Percentiles rank a stretch among this genome's conserved stretches.
These are phyloP conservation scores for Chenopodium berlandieri DNA, from an alignment of 148 eudicot species.

Conservation along the genomic window DNA sequence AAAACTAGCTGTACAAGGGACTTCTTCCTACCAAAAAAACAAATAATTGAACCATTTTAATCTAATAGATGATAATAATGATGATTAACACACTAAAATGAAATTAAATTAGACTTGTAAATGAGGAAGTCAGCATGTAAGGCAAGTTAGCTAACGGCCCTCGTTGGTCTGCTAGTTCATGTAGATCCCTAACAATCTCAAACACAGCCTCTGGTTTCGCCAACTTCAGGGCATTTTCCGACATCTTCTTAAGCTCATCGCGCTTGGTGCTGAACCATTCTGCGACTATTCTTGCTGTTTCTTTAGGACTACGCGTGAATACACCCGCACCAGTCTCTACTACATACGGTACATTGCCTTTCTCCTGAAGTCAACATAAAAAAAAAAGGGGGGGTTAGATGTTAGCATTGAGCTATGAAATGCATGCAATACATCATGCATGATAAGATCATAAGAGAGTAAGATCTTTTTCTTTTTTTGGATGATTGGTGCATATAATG, in stretches of 20 bases:
- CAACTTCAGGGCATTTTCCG: conserved; percentile 76
- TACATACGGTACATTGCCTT: conserved; percentile 93
- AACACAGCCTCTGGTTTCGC: conserved; percentile 93
- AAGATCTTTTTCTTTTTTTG: no score
- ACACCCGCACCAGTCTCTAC: conserved; percentile 95
- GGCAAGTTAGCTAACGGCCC: conserved; percentile 79
- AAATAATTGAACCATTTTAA: not conserved
- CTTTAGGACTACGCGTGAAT: conserved; percentile 79
- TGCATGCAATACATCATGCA: not conserved
- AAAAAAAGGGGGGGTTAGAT: not conserved
- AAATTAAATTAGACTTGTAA: conserved; percentile 54
- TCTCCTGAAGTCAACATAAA: conserved; percentile 49
- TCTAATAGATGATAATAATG: not conserved
- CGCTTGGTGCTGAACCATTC: conserved; percentile 85
- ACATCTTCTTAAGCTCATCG: conserved; percentile 67
- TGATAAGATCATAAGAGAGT: not conserved
- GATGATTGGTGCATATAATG: no score
- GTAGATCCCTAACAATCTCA: conserved; percentile 90
- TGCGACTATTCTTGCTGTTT: conserved; percentile 72
- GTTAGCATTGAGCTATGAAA: not conserved
- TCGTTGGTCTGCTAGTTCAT: conserved; percentile 69
- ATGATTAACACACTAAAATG: not conserved
- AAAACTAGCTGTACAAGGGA: conserved; percentile 33
- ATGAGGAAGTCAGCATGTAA: conserved; percentile 79
- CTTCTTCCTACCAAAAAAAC: conserved; percentile 16